Evolutionary conservation across 2,329 filamentous ascomycete genomes (phyloP).

Genomic region (Aspergillus clavatus): DNA sequence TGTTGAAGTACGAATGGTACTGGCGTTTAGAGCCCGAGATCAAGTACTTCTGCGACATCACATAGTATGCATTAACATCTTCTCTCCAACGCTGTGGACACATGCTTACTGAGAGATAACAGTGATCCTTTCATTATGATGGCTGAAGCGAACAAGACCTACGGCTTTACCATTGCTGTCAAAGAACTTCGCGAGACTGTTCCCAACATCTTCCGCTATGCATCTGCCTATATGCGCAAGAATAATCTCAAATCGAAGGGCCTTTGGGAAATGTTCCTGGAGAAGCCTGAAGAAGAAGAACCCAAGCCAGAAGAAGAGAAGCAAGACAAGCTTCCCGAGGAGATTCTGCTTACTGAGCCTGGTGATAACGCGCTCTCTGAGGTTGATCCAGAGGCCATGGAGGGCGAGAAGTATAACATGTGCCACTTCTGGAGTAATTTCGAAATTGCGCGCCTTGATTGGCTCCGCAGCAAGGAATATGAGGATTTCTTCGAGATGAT

Average conservation of each 20-base stretch:
- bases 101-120: slow-evolving; percentile 26
- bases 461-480: slow-evolving; percentile 96
- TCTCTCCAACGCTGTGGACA: background rate
- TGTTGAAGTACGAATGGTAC: slow-evolving; percentile 99
- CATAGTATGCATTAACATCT: slow-evolving; percentile 64
- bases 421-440: slow-evolving; percentile 99
- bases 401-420: slow-evolving; percentile 98
- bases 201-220: slow-evolving; percentile 97
- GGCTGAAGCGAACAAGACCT: slow-evolving; percentile 92
- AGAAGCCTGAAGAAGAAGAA: slow-evolving; percentile 54
- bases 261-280: slow-evolving; percentile 97
- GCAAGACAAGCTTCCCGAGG: slow-evolving; percentile 69
- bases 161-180: slow-evolving; percentile 97
- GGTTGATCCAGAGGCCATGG: slow-evolving; percentile 89
- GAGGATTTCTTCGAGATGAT: slow-evolving; percentile 99
- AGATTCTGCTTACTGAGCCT: slow-evolving; percentile 72
- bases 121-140: slow-evolving; percentile 95
- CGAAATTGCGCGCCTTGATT: slow-evolving; percentile 89
- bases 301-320: slow-evolving; percentile 59
- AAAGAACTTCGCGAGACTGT: slow-evolving; percentile 98
- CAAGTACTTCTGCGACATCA: slow-evolving; percentile 99
- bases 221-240: slow-evolving; percentile 91
- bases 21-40: slow-evolving; percentile 99
- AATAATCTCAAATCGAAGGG: slow-evolving; percentile 89
- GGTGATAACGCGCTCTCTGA: slow-evolving; percentile 66